phyloP scores from a whole-genome alignment of 352 stramenopile species.

The Globisporangium megalacanthum region DNA sequence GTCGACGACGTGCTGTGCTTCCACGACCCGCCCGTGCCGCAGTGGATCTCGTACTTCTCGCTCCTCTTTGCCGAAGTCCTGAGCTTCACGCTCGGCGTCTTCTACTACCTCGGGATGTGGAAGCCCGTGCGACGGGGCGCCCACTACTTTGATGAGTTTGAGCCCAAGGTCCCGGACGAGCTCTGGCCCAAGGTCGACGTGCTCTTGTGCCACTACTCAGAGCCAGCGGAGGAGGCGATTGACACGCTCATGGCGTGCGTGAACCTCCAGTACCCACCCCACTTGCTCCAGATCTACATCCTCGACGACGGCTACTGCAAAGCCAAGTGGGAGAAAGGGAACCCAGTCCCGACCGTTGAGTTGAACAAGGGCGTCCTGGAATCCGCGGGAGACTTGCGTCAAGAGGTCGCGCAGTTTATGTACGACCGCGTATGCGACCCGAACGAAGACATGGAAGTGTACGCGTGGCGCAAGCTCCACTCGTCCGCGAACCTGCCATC shows the following conservation, averaged over 20 bases:
- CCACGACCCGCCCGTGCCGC: constrained; percentile 59
- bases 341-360: constrained; percentile 38
- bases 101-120: constrained; percentile 90
- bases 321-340: constrained; percentile 78
- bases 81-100: constrained; percentile 58
- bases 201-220: constrained; percentile 74
- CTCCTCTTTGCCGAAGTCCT: constrained; percentile 62
- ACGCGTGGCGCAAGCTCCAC: constrained; percentile 83
- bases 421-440: constrained; percentile 83
- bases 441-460: constrained; percentile 85
- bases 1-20: constrained; percentile 78
- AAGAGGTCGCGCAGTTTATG: constrained; percentile 87
- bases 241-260: constrained; percentile 85
- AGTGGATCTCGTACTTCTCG: constrained; percentile 81
- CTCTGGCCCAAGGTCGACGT: constrained; percentile 84
- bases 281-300: constrained; percentile 83
- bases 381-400: constrained; percentile 68
- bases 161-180: constrained; percentile 74
- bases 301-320: constrained; percentile 83
- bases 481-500: constrained; percentile 79
- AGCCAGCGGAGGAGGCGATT: constrained; percentile 81
- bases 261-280: constrained; percentile 84
- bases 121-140: constrained; percentile 81
- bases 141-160: constrained; percentile 87
- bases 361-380: constrained; percentile 34